Base-by-base conservation (phyloP, 2,329 filamentous ascomycete species). In the Neonectria sp. region DNA sequence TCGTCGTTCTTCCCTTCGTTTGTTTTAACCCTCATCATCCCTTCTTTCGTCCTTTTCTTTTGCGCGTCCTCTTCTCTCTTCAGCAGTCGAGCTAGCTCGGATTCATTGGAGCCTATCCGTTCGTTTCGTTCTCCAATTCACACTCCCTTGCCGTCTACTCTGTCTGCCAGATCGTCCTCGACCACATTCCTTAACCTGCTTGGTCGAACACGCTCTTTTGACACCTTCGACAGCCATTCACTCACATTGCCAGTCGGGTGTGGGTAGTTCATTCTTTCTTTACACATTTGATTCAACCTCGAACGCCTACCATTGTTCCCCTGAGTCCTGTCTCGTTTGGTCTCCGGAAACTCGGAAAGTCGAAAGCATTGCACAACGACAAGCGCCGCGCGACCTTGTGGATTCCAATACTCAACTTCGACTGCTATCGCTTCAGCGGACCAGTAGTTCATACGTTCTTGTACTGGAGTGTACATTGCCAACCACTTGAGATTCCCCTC, bases 1-100 rank as follows among this genome's bases (percentile, higher is more conserved):
- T 65, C 63, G 65, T 31, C 56, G 35, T 33, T 55, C 55, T 49
- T 68, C 69, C 71, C 66, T 70, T 67, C 68, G 63, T 60, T 63
- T 62, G 61, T 71, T 68, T 75, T 68, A 55, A 61, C 58, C 58
- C 61, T 66, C 64, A 62, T 49, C 40, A 72, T 76, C 72, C 71
- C 70, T 71, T 69, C 70, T 55, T 62, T 68, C 68, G 37, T 66
- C 62, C 61, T 64, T 67, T 62, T 68, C 64, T 61, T 57, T 43
- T 46, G 55, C 29, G 29, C 15, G 33, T 46, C 29, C 35, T 52
- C 24, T n/a, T 29, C 48, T 40, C 63, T 75, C 65, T 67, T 69
- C 53, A 55, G 59, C 65, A 69, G 58, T 68, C 59, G 71, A 71
- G 73, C 73, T 72, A 69, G 71, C 72, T 74, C 59, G 62, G 61